Evolutionary conservation across 1,284 basidiomycete genomes (phyloP), one percentile per base, ranked within the genome.

Genomic region (Naganishia liquefaciens): DNA sequence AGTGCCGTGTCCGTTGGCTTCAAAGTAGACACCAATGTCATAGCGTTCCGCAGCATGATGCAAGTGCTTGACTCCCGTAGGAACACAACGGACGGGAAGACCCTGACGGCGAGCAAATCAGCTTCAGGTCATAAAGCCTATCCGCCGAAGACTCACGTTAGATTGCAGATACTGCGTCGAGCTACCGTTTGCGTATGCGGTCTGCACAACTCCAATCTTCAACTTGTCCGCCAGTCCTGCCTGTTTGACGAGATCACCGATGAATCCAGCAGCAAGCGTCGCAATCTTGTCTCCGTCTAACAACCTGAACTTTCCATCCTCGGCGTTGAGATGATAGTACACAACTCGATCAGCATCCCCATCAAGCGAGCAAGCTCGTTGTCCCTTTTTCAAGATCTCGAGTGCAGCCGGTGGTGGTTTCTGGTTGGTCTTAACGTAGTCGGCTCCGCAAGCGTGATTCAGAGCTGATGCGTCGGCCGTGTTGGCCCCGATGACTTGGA

Each of bases 281-380:
- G 95, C 93, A 68, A 99, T 99, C 84, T 99, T 99, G 82, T 99
- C 96, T 5, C 96, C 96, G 75, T 99, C 96, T 47, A 99, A 84
- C 84, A 99, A 86, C 70, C 87, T 88, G 83, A 99, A 99, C n/a
- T 69, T 72, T 17, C 71, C 70, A n/a, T 62, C 64, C 54, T 84
- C 83, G 65, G 88, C 86, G 73, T 93, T 88, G 65, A 89, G 80
- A 75, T 96, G 98, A 81, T 89, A 99, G 76, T 93, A 98, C 70
- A 99, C 93, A 73, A 99, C 82, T 39, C 96, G 88, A 81, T 99
- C 96, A 1, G 96, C 96, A 78, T 99, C 96, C 47, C 96, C 96
- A 73, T 99, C 96, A 62, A 96, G 86, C 74, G 91, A 94, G 78
- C 93, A 96, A 9, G 86, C 93, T 49, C 93, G 85, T 72, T 93